Evolutionary conservation across 129 eudicot species (phyloP), one percentile per base, ranked within the genome.

Genomic region (Lonicera japonica): DNA sequence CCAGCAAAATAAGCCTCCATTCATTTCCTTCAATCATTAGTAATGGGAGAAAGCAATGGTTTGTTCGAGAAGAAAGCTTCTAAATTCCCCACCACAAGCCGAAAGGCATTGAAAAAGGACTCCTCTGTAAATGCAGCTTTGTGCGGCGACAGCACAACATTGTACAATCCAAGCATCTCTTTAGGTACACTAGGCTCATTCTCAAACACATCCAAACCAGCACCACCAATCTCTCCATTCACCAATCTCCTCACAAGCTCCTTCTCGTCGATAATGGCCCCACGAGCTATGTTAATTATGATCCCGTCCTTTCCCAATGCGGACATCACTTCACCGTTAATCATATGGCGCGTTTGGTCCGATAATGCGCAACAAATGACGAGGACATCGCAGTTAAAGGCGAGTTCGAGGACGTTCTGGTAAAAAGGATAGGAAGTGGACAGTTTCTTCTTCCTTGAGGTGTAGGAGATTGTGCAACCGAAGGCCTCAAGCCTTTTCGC

Each of bases 161-260:
- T 87, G 39, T 91, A 82, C 63, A 87, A 64, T 12, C 22, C 48
- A 15, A 77, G 54, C 24, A 91, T 70, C 60, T 80, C 86, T 20
- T 67, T 24, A 0, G 82, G 79, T 9, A 82, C 84, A 57, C 39
- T 6, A 11, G 96, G 97, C 62, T 91, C 97, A 12, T 80, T 59
- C 59, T 82, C 96, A 67, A 75, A 87, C 66, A 82, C 97, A 54
- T 91, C 97, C 65, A 91, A 66, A 8, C 94, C 95, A 14, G 81
- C 97, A 54, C 95, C 97, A 4, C 77, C 90, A 23, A 91, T 84
- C 25, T 82, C 81, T 54, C 87, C 79, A 20, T 75, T 61, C 59
- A 56, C 63, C 70, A 91, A 75, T 57, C 77, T 70, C 16, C 60
- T 24, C 23, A 87, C 78, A 61, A 91, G 25, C 57, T 81, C 94